Conservation (phyloP, 2,329 filamentous ascomycete species). For the Phialophora macrospora region DNA sequence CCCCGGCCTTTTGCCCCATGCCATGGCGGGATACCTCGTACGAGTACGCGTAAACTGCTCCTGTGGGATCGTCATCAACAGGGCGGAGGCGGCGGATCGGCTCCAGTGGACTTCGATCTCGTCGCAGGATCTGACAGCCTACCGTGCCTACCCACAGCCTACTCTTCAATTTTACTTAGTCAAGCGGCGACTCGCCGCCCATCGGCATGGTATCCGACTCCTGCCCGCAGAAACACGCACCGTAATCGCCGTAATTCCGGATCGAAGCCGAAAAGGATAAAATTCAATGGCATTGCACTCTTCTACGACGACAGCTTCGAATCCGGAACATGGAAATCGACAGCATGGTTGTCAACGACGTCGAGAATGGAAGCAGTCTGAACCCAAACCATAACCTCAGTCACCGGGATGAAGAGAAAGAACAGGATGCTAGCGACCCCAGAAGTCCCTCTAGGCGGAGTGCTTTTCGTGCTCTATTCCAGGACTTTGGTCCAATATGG, state of each 20-base stretch:
- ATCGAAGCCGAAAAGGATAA: background rate
- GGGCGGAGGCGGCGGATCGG: background rate
- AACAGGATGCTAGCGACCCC: background rate
- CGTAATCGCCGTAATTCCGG: background rate
- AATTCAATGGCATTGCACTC: background rate
- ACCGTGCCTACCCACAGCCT: background rate
- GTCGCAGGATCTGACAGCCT: too few species aligned
- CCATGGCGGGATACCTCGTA: too few species aligned
- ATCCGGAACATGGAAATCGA: background rate
- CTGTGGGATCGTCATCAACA: background rate
- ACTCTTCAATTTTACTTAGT: background rate
- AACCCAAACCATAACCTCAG: background rate
- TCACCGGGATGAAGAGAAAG: conserved; percentile 1
- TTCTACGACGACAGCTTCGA: background rate
- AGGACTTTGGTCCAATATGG: conserved; percentile 11
- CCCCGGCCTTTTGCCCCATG: background rate
- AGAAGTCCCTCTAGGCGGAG: background rate
- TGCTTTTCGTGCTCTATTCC: conserved; percentile 5
- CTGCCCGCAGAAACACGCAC: background rate
- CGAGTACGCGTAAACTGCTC: too few species aligned
- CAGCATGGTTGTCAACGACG: background rate
- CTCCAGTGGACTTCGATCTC: too few species aligned
- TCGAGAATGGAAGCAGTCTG: background rate
- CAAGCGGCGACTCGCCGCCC: conserved; percentile 5
- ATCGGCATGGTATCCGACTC: conserved; percentile 4